phyloP scores from a whole-genome alignment of 768 basidiomycete genomes.

The Hericium coralloides region DNA sequence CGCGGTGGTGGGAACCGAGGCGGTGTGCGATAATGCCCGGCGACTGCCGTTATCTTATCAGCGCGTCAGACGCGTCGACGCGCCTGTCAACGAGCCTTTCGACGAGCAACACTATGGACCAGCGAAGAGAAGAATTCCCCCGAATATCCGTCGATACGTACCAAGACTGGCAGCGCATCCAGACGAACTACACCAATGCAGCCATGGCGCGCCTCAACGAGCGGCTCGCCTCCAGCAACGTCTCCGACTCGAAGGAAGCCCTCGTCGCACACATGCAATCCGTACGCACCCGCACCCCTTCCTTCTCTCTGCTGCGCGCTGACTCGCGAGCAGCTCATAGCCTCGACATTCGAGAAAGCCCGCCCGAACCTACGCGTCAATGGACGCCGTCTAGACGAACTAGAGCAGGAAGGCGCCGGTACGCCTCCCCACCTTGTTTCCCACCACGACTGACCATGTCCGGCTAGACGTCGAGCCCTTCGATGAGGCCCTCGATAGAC shows the following conservation, averaged over 20 bases:
- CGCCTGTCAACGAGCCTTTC: neutral
- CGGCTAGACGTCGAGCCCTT: slow-evolving; percentile 51
- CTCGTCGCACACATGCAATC: no score
- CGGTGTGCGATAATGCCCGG: neutral
- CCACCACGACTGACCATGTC: slow-evolving; percentile 27
- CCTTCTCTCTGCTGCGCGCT: no score
- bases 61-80: neutral
- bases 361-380: slow-evolving; percentile 13
- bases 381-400: slow-evolving; percentile 12
- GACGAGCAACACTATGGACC: slow-evolving; percentile 4
- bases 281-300: no score
- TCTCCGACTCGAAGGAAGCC: no score
- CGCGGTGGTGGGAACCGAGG: neutral
- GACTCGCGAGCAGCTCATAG: slow-evolving; percentile 5
- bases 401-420: slow-evolving; percentile 6
- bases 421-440: neutral
- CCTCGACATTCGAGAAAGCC: slow-evolving; percentile 11
- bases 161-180: slow-evolving; percentile 12
- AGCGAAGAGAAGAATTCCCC: slow-evolving; percentile 8
- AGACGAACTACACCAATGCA: slow-evolving; percentile 9
- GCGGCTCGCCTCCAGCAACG: no score
- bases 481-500: slow-evolving; percentile 78
- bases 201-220: slow-evolving; percentile 5
- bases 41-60: neutral
- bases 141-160: slow-evolving; percentile 11